These are phyloP conservation scores for Haberlea rhodopensis DNA, from an alignment of 257 asterid genomes.

Conservation along the genomic window DNA sequence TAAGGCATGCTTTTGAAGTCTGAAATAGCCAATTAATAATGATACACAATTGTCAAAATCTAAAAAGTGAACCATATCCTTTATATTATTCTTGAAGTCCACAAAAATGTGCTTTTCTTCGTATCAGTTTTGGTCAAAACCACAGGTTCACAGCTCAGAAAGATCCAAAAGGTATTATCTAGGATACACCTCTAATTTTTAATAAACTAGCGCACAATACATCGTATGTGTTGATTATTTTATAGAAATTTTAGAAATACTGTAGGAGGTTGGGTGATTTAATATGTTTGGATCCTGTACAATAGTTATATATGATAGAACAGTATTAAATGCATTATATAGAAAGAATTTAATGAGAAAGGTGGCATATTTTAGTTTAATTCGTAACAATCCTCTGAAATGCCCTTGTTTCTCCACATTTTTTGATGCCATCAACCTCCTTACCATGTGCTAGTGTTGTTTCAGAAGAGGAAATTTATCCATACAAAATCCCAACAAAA, in stretches of 20 bases:
- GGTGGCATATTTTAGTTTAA: background rate
- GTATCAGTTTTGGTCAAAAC: background rate
- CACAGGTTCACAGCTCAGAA: background rate
- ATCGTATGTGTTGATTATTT: no score
- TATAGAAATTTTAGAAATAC: no score
- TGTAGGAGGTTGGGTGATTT: no score
- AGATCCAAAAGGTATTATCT: background rate
- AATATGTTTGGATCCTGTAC: no score
- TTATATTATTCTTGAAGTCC: background rate
- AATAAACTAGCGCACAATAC: background rate
- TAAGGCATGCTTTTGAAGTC: no score
- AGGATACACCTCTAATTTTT: background rate
- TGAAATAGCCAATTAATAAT: no score
- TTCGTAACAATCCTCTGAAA: background rate
- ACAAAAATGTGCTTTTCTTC: background rate
- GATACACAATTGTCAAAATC: background rate
- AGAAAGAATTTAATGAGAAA: no score
- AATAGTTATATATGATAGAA: no score
- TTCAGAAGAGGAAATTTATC: constrained; percentile 51
- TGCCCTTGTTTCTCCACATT: background rate
- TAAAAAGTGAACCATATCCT: background rate
- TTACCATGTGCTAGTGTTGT: background rate
- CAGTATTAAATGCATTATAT: no score
- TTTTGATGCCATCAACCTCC: background rate
- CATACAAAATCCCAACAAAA: constrained; percentile 47